Evolutionary conservation across 2,329 filamentous ascomycete genomes (phyloP), one percentile per base, ranked within the genome.

Genomic region (Ophiostoma ulmi): DNA sequence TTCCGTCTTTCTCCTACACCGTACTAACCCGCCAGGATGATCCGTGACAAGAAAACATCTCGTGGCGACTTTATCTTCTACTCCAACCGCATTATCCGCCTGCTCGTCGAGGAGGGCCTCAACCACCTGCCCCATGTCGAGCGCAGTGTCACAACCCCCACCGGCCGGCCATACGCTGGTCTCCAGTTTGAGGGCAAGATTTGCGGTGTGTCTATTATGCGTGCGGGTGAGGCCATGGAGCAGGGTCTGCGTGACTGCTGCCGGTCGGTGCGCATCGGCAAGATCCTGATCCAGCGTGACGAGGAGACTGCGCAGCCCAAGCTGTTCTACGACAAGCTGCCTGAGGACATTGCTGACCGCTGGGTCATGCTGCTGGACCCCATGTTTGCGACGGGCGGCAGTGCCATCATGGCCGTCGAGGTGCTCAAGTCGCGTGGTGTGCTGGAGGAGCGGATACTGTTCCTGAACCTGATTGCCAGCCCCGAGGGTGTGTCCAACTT

Each of bases 21-120:
- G 31, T 63, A n/a, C 36, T 41, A 8, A 26, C 38, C 65, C 22
- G 20, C 41, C 77, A 98, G 94, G 73, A 97, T 97, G 87, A 98
- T 99, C 78, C 91, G 95, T 76, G 93, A 97, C 80, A 92, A 91
- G 80, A 87, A 90, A 75, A 99, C 95, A 6, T 88, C 90, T 71
- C 91, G 95, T 72, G 95, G 93, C 73, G 95, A 99, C 80, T 99
- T 99, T 80, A 97, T 99, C 78, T 99, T 99, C 83, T 97, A 98
- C 83, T 97, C 94, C 63, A 99, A 99, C 82, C 89, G 95, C 72
- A 98, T 99, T 79, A 98, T 98, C 79, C 92, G 95, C 41, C 86
- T 99, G 61, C 86, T 99, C 7, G 95, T 99, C 58, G 95, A 99
- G 81, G 95, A 99, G 81, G 95, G 95, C 4, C 85, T 99, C 70